A percentile compares a stretch with the other conserved stretches of the same genome.
Evolutionary conservation across 441 rosid species (phyloP).

Genomic region (Adansonia rubrostipa): DNA sequence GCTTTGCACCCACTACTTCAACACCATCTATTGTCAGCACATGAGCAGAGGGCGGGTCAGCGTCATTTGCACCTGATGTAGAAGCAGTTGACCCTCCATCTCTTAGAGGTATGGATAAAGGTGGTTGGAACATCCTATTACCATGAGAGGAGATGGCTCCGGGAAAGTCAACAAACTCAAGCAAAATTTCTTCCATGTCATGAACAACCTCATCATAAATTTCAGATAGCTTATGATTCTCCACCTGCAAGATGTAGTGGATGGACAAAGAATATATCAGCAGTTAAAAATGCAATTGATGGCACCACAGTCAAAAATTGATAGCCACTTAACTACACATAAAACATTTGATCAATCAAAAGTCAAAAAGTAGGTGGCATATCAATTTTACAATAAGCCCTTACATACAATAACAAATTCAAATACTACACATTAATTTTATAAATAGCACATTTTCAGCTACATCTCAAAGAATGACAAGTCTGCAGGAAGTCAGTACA

Average conservation of each 20-base stretch:
- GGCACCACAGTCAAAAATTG: constrained; percentile 23
- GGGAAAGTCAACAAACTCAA: constrained; percentile 76
- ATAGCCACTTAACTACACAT: constrained; percentile 7
- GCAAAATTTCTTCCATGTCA: constrained; percentile 97
- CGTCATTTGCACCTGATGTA: constrained; percentile 60
- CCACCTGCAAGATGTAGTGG: constrained; percentile 54
- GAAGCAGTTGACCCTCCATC: constrained; percentile 87
- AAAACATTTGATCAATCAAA: background rate
- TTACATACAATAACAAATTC: background rate
- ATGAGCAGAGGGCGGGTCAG: constrained; percentile 42
- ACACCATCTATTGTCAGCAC: constrained; percentile 67
- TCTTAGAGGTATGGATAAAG: constrained; percentile 55
- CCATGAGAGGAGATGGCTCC: constrained; percentile 62
- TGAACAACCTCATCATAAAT: constrained; percentile 85
- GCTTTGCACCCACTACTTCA: constrained; percentile 91
- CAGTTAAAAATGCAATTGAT: constrained; percentile 29
- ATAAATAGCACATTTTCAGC: too few relatives aligned
- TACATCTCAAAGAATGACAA: background rate
- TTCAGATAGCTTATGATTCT: constrained; percentile 58
- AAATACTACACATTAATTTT: too few relatives aligned
- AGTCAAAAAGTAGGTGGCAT: background rate
- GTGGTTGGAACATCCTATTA: constrained; percentile 55
- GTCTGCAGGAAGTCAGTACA: background rate
- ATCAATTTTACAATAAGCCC: background rate
- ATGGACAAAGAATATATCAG: constrained; percentile 31